Conservation (phyloP, 495 filamentous ascomycete species). For the Saxispiralis lemnorum region DNA sequence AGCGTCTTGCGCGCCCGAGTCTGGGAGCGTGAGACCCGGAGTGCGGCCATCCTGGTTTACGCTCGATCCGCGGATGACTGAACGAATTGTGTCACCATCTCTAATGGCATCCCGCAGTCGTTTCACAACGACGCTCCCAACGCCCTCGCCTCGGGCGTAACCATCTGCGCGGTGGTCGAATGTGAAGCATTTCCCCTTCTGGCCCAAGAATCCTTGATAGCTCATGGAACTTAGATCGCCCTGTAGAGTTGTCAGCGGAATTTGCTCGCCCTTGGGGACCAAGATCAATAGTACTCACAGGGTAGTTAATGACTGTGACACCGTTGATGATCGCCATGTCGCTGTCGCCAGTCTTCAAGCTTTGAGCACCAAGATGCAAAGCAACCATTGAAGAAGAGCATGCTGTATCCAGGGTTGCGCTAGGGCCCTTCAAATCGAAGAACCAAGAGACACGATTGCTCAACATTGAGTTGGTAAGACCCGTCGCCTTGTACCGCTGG, state of each 20-base stretch:
- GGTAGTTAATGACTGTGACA: background rate
- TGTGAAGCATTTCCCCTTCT: background rate
- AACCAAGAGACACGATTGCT: constrained; percentile 35
- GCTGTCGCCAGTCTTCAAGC: constrained; percentile 2
- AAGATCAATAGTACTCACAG: background rate
- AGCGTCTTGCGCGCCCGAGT: background rate
- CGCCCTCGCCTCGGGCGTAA: constrained; percentile 27
- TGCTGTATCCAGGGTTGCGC: constrained; percentile 34
- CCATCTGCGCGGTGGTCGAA: constrained; percentile 14
- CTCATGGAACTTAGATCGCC: constrained; percentile 1
- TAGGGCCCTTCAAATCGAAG: constrained; percentile 32
- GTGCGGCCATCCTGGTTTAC: constrained; percentile 9
- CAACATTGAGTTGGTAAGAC: constrained; percentile 23
- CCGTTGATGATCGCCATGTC: constrained; percentile 1
- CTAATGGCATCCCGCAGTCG: constrained; percentile 22
- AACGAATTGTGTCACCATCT: constrained; percentile 25
- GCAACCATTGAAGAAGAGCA: constrained; percentile 26
- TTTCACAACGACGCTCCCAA: constrained; percentile 23
- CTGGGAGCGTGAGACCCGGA: constrained; percentile 5
- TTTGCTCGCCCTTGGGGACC: background rate
- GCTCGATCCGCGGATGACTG: constrained; percentile 9
- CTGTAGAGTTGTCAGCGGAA: background rate
- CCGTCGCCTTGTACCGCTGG: constrained; percentile 1
- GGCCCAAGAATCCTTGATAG: constrained; percentile 1
- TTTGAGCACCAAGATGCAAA: constrained; percentile 1